These are phyloP conservation scores for Exobasidium cylindrosporum DNA, from an alignment of 1,284 basidiomycete species.

Conservation along the genomic window DNA sequence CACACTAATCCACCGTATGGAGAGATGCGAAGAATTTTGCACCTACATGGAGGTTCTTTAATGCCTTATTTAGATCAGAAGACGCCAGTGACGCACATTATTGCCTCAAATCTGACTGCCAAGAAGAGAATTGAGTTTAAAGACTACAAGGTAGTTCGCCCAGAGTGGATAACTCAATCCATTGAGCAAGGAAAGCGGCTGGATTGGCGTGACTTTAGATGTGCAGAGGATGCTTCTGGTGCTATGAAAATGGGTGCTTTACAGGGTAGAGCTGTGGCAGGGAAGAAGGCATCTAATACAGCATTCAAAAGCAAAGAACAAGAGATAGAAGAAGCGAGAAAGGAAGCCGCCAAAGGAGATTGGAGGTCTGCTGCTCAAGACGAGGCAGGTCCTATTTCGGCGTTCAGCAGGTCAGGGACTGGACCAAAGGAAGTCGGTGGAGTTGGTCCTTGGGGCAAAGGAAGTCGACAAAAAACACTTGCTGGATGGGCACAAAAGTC, in stretches of 20 bases:
- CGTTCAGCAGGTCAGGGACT: not conserved
- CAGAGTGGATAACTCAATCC: slow-evolving; percentile 82
- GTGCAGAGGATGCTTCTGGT: slow-evolving; percentile 23
- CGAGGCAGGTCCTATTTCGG: not conserved
- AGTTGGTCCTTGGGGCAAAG: slow-evolving; percentile 8
- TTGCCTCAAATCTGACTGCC: slow-evolving; percentile 84
- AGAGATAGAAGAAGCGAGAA: not conserved
- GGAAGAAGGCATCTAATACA: not conserved
- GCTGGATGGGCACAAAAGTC: slow-evolving; percentile 4
- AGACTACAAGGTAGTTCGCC: slow-evolving; percentile 79
- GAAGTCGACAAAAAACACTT: slow-evolving; percentile 10
- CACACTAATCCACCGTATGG: slow-evolving; percentile 83
- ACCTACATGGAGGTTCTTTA: slow-evolving; percentile 77
- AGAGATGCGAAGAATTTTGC: slow-evolving; percentile 74
- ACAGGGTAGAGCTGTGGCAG: not conserved
- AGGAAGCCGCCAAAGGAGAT: not conserved
- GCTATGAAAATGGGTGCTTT: slow-evolving; percentile 16
- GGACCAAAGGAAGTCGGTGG: not conserved
- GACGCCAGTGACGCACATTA: slow-evolving; percentile 67
- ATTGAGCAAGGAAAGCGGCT: slow-evolving; percentile 67
- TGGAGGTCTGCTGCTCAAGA: not conserved
- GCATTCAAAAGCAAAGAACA: not conserved
- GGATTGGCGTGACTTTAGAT: slow-evolving; percentile 64
- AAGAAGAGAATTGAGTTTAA: slow-evolving; percentile 83
- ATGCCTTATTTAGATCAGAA: slow-evolving; percentile 81